Evolutionary conservation across 1,284 basidiomycete species (phyloP), one percentile per base, ranked within the genome.

Genomic region (Microbotryum saponariae): DNA sequence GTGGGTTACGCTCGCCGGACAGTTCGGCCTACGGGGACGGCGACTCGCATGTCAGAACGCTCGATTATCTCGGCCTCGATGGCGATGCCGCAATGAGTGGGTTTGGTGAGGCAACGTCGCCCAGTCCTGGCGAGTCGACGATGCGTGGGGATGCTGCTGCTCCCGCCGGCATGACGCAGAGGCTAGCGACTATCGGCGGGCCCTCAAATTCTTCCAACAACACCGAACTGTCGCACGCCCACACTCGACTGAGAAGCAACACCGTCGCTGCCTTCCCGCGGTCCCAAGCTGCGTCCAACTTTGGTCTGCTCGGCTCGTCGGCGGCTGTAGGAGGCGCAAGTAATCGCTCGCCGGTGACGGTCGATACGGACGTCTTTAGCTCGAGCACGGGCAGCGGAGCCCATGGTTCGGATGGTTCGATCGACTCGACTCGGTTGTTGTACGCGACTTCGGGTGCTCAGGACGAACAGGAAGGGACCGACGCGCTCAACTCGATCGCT

Each of bases 11-110:
- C 16, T 59, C 56, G n/a, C 66, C 65, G n/a, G 68, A 66, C 31
- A 56, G 44, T 9, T 66, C 61, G 25, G 54, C 64, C 44, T 66
- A 65, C 56, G 81, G 82, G 23, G 91, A 93, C 64, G 37, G 37
- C 37, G 88, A 92, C 61, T 89, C 90, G 74, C 88, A 91, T 73
- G 88, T 92, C 55, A 88, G 91, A 72, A 96, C 92, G 29, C 82
- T 97, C 66, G 91, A 93, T 76, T 96, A 96, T 75, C 86, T 97
- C 57, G 92, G 92, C 51, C 81, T 97, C 69, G 92, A 92, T 70
- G 88, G 90, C 33, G 68, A 65, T 51, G 53, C 54, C n/a, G 56
- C 60, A n/a, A 18, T 61, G 14, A 53, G 47, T 20, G 59, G 59
- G 4, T 56, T 56, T 33, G 52, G 58, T 27, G 33, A n/a, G 25